Evolutionary conservation across 139 green algal species (phyloP).

Genomic region (Chlorella sorokiniana): DNA sequence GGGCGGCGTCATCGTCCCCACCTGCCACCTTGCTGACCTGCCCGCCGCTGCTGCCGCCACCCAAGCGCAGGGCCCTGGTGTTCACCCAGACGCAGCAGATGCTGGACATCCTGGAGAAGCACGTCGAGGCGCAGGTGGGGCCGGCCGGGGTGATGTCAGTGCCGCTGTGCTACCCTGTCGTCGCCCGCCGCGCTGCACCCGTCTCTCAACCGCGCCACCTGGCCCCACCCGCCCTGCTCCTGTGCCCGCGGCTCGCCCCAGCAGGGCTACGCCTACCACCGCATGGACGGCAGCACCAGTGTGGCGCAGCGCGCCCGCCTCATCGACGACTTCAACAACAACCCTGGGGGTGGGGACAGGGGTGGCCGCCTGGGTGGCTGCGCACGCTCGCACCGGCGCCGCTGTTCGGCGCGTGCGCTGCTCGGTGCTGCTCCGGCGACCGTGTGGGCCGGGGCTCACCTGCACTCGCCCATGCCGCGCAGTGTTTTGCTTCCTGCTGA

Average conservation of each 20-base stretch:
- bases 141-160: background rate
- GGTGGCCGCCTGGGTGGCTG: constrained; percentile 2
- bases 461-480: background rate
- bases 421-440: background rate
- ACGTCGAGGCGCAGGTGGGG: constrained; percentile 40
- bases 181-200: background rate
- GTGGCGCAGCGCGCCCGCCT: constrained; percentile 72
- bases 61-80: constrained; percentile 57
- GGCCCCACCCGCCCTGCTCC: background rate
- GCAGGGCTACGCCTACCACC: constrained; percentile 73
- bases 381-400: background rate
- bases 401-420: too few relatives aligned
- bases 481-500: constrained; percentile 94
- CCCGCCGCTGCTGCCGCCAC: background rate
- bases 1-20: background rate
- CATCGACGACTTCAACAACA: constrained; percentile 90
- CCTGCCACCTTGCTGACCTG: background rate
- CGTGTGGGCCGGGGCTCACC: too few relatives aligned
- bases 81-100: constrained; percentile 97
- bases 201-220: too few relatives aligned
- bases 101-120: constrained; percentile 96
- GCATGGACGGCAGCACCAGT: constrained; percentile 94
- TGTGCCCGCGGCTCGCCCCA: background rate
- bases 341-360: constrained; percentile 33
- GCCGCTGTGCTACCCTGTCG: too few relatives aligned